Conservation (phyloP, 1,284 basidiomycete species). For the Ceratobasidium sp. region DNA sequence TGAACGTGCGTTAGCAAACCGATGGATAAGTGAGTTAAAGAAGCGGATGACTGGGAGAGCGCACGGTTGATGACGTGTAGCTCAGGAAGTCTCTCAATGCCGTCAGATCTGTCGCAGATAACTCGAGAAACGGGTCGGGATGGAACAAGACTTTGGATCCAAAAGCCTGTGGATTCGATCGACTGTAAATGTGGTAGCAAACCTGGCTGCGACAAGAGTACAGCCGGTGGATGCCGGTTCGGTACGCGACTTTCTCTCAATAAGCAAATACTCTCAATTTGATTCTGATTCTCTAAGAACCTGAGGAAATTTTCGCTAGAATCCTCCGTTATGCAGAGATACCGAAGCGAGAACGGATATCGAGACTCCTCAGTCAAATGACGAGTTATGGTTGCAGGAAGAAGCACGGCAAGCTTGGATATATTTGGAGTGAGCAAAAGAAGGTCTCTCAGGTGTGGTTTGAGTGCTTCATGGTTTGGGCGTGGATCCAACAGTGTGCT, state of each 20-base stretch:
- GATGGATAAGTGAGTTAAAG: neutral
- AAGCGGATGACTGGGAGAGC: neutral
- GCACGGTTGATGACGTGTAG: neutral
- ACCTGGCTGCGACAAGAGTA: no score
- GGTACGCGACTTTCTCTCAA: no score
- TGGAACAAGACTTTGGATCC: neutral
- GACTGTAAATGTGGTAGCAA: no score
- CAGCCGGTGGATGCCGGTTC: no score
- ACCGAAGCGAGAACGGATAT: neutral
- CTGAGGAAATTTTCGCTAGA: neutral
- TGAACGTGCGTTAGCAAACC: neutral
- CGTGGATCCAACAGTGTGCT: neutral
- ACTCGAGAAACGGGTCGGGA: neutral
- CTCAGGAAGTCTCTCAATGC: neutral
- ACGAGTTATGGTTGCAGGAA: neutral
- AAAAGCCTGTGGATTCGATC: no score
- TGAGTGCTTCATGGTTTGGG: no score
- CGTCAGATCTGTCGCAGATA: neutral
- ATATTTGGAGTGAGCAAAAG: no score
- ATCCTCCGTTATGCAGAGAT: neutral
- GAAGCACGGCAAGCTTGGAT: neutral
- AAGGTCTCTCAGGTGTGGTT: no score
- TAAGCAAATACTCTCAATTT: neutral
- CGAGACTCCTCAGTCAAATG: neutral
- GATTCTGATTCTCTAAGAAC: neutral